These are phyloP conservation scores for Lolium perenne DNA, from an alignment of 176 grass and related monocot species.

Conservation along the genomic window DNA sequence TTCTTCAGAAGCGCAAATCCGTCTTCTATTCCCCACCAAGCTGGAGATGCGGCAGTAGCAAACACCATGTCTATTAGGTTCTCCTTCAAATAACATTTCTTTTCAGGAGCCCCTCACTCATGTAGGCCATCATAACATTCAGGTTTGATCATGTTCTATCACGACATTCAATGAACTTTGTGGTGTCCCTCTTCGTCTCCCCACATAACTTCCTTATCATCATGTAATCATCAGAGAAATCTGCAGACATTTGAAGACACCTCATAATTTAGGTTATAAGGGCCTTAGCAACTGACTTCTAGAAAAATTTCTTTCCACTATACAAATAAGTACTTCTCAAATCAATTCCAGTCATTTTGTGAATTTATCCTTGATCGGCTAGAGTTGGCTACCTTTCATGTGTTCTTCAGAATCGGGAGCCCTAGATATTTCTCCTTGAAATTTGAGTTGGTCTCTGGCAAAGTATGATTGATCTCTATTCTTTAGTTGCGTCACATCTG, in stretches of 20 bases:
- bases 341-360: not conserved
- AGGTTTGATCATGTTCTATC: not conserved
- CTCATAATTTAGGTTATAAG: not conserved
- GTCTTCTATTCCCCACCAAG: not conserved
- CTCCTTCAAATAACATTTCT: not conserved
- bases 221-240: not conserved
- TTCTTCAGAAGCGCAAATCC: not conserved
- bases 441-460: not conserved
- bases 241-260: not conserved
- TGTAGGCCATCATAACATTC: not conserved
- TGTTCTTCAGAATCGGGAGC: too few relatives aligned
- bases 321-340: not conserved
- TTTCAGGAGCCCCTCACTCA: not conserved
- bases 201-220: not conserved
- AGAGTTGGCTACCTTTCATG: too few relatives aligned
- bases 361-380: not conserved
- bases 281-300: too few relatives aligned
- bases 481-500: not conserved
- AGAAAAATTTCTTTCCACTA: not conserved
- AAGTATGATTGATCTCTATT: not conserved
- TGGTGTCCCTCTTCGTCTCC: not conserved
- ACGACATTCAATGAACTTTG: not conserved
- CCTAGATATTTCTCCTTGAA: not conserved
- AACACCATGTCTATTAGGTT: not conserved
- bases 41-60: not conserved